Conservation (phyloP, 1,139 yeast species). For the Keqinozyma sinolaborantium region DNA sequence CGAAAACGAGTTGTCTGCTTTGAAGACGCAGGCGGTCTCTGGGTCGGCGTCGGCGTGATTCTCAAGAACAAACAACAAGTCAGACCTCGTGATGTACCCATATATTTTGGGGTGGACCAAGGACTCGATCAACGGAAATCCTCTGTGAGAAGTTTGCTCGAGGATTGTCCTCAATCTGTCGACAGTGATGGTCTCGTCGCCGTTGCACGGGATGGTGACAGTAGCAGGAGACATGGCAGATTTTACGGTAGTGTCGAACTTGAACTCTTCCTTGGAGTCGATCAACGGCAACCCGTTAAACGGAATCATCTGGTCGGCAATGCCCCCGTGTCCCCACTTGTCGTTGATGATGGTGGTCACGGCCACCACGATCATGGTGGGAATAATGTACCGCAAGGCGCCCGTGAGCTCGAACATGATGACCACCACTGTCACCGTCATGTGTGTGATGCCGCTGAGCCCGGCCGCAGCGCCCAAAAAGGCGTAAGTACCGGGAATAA, state of each 20-base stretch:
- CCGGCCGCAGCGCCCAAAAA: conserved; percentile 98
- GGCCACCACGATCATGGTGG: conserved; percentile 95
- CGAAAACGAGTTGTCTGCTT: conserved; percentile 2
- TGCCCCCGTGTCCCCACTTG: conserved; percentile 68
- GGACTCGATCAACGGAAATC: conserved; percentile 53
- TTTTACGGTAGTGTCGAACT: conserved; percentile 50
- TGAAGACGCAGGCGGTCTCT: conserved; percentile 18
- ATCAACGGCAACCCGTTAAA: conserved; percentile 87
- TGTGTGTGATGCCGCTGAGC: conserved; percentile 86
- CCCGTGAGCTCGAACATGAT: conserved; percentile 96
- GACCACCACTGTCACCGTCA: conserved; percentile 90
- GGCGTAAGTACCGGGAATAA: conserved; percentile 93
- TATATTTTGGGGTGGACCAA: conserved; percentile 26
- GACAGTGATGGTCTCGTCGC: conserved; percentile 24
- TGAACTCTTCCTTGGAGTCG: conserved; percentile 68
- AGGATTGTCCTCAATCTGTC: conserved; percentile 36
- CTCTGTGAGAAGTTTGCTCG: conserved; percentile 37
- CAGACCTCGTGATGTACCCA: conserved; percentile 36
- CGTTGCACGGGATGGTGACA: conserved; percentile 43
- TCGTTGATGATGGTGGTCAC: conserved; percentile 80
- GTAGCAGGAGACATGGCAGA: conserved; percentile 65
- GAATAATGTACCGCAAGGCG: conserved; percentile 83
- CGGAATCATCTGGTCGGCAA: conserved; percentile 91
- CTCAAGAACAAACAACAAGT: conserved; percentile 22
- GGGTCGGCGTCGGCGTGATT: conserved; percentile 13